Evolutionary conservation across 2,329 filamentous ascomycete genomes (phyloP), one percentile per base, ranked within the genome.

Genomic region (Trichoderma aggressivum): DNA sequence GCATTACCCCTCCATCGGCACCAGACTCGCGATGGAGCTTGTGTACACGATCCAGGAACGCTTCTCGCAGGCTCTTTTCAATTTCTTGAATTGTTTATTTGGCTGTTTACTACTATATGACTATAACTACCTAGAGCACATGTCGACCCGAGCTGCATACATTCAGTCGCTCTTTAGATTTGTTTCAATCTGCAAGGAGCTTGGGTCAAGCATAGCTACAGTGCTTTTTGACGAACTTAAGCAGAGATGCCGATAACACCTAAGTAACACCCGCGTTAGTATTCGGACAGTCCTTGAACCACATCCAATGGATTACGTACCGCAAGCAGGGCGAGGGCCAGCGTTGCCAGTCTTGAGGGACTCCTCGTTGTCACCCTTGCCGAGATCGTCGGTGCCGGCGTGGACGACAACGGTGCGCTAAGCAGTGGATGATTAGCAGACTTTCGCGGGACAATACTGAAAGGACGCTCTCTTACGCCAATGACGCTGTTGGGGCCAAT

Each of bases 291-390:
- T 10, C 8, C 28, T 18, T 11, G n/a, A 28, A 28, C 32, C n/a
- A 50, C 18, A 60, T 6, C 32, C 24, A 7, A 21, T 36, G 12
- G 53, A 8, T 16, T 24, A 83, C 89, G 81, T 88, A 93, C 96
- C 96, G 86, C 96, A 99, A 82, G 96, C 96, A 81, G 96, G 96
- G 81, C 96, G 93, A 78, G 86, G 83, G 79, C 96, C 96, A 81
- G 96, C 96, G 83, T 98, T 99, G 77, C 96, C 96, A 75, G 96
- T 99, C 91, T 97, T 98, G 88, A 97, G 94, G 80, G 94, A 97
- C 87, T 98, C 94, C 85, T 95, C 93, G 86, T 93, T 91, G 77
- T 86, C 93, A 79, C 94, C 94, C 88, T 92, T 93, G 84, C 96
- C 96, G 75, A 99, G 93, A 81, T 99, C 96, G 81, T 99, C 96